These are phyloP conservation scores for Beta lomatogona DNA, from an alignment of 179 eudicot genomes.

Conservation along the genomic window DNA sequence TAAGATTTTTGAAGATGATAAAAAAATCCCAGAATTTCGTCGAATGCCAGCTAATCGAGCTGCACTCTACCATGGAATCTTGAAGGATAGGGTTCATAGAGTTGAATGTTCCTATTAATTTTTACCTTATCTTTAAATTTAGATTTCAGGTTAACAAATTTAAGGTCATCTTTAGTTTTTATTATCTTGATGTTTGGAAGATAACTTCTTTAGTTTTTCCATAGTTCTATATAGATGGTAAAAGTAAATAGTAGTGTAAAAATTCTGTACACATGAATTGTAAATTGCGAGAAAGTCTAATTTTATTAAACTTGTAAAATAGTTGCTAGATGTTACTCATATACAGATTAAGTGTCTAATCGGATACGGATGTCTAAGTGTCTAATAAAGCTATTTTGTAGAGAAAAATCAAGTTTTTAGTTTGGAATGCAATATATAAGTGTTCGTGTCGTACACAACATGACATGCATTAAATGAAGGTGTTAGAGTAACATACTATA, in stretches of 20 bases:
- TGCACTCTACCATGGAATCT: slow-evolving; percentile 58
- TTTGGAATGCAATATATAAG: too few relatives aligned
- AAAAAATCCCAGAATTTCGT: slow-evolving; percentile 6
- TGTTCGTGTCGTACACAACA: too few relatives aligned
- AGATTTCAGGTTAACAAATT: background rate
- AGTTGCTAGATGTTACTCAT: too few relatives aligned
- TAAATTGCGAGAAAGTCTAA: background rate
- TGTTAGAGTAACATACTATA: too few relatives aligned
- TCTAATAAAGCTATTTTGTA: too few relatives aligned
- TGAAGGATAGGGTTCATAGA: slow-evolving; percentile 53
- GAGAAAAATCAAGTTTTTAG: too few relatives aligned
- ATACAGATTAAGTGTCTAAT: too few relatives aligned
- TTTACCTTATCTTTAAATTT: background rate
- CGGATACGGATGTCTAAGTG: too few relatives aligned
- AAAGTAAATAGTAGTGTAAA: background rate
- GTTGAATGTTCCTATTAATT: slow-evolving; percentile 32
- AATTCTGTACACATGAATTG: background rate
- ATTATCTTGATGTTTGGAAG: background rate
- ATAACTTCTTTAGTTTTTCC: too few relatives aligned
- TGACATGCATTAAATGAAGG: too few relatives aligned
- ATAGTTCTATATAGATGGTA: background rate
- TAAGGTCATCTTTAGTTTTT: background rate
- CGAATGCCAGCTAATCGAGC: slow-evolving; percentile 53
- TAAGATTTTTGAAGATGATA: background rate
- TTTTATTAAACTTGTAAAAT: too few relatives aligned